Percentiles rank a stretch among this genome's conserved stretches.
Conservation (phyloP, 805 yeast species). For the Metschnikowia chrysomelidarum region DNA sequence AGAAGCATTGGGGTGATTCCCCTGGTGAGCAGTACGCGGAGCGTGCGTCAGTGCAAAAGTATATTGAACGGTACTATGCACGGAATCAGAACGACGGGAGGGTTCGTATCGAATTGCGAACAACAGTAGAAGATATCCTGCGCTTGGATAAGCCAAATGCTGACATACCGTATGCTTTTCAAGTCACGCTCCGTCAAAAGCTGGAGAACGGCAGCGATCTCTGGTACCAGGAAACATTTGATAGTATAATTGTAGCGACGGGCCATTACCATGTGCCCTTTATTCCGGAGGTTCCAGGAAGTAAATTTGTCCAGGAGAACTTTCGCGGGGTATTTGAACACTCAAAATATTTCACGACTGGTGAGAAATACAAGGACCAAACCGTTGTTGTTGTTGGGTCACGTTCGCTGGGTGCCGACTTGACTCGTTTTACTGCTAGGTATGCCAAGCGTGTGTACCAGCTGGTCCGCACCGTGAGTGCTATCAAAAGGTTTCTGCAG, state of each 20-base stretch:
- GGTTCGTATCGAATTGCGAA: conserved; percentile 24
- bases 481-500: conserved; percentile 8
- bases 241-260: conserved; percentile 39
- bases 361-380: conserved; percentile 26
- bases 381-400: conserved; percentile 27
- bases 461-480: conserved; percentile 24
- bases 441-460: conserved; percentile 27
- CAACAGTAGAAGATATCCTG: conserved; percentile 42
- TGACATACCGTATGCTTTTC: conserved; percentile 22
- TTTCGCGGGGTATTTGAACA: conserved; percentile 38
- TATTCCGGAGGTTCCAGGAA: conserved; percentile 44
- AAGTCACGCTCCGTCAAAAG: conserved; percentile 29
- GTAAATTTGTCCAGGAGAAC: conserved; percentile 29
- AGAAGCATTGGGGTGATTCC: conserved; percentile 32
- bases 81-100: conserved; percentile 20
- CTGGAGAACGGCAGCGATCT: conserved; percentile 23
- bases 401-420: conserved; percentile 30
- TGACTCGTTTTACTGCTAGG: conserved; percentile 25
- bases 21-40: conserved; percentile 24
- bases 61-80: conserved; percentile 28
- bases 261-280: conserved; percentile 50
- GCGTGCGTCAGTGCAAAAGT: conserved; percentile 25
- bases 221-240: conserved; percentile 40
- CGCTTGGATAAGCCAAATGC: conserved; percentile 14
- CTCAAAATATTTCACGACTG: conserved; percentile 42